These are phyloP conservation scores for Acacia confusa DNA, from an alignment of 306 rosid genomes.

Conservation along the genomic window DNA sequence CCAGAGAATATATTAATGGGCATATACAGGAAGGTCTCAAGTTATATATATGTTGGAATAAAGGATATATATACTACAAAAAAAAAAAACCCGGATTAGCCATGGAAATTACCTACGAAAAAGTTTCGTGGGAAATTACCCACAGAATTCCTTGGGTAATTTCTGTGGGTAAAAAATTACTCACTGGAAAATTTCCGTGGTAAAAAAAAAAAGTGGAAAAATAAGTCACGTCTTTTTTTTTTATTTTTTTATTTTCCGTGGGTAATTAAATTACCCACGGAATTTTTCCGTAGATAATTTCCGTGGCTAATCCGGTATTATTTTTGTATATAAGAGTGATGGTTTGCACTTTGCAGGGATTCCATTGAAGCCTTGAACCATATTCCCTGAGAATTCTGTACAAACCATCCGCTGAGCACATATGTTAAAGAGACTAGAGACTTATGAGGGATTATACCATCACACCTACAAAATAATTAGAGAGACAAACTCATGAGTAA, in stretches of 20 bases:
- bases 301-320: too few relatives aligned
- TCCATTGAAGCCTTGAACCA: neutral
- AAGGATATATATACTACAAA: neutral
- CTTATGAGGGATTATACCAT: neutral
- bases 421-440: neutral
- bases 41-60: neutral
- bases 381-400: neutral
- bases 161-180: too few relatives aligned
- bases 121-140: too few relatives aligned
- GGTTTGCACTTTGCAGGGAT: neutral
- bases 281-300: too few relatives aligned
- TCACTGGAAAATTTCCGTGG: too few relatives aligned
- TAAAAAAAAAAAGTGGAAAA: too few relatives aligned
- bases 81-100: too few relatives aligned
- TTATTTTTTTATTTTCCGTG: too few relatives aligned
- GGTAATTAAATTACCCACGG: too few relatives aligned
- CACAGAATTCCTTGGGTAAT: too few relatives aligned
- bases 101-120: too few relatives aligned
- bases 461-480: neutral
- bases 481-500: neutral
- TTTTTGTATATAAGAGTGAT: neutral
- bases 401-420: neutral
- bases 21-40: neutral
- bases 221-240: too few relatives aligned
- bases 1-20: neutral